Base-by-base conservation (phyloP, 2,329 filamentous ascomycete genomes). In the Dactylonectria estremocensis region DNA sequence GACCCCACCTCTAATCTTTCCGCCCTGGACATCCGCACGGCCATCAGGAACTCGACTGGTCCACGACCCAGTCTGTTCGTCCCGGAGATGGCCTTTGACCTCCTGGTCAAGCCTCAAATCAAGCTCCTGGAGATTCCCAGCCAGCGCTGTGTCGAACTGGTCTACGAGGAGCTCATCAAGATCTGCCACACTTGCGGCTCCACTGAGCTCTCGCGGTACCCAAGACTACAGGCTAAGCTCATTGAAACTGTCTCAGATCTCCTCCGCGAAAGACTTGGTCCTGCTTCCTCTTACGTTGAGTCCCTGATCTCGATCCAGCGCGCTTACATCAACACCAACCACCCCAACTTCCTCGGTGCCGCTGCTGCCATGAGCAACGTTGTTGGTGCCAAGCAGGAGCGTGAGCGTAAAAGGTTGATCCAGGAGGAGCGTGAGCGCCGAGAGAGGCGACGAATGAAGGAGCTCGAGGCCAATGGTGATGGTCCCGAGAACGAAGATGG, bases 311-410 rank as follows among this genome's bases (percentile, higher is more conserved):
- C 96, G 28, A 99, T 99, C 68, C 96, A 99, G 82, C 90, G 96
- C 73, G 96, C 96, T 20, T 99, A 99, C 82, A 98, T 99, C 84
- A 99, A 99, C 85, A 99, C 96, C 48, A 99, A 99, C 78, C 96
- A 99, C 80, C 96, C 96, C 55, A 99, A 99, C 82, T 99, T 99
- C 85, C 89, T 98, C 16, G 96, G 96, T 50, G 96, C 96, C 16
- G 95, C 96, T 22, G 95, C 95, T 40, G 96, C 96, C 69, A 99
- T 99, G 96, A 95, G 94, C 73, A 95, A 96, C 54, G 95, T 99
- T 53, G 97, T 99, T 68, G 93, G 90, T 78, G 95, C 93, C 78
- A 97, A 96, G 83, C 95, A 98, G 80, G 96, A 99, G 73, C 92
- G 95, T 74, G 95, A 99, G 82, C 92, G 94, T 81, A 95, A 94